phyloP scores from a whole-genome alignment of 805 yeast species.

The Monosporozyma aerobia region DNA sequence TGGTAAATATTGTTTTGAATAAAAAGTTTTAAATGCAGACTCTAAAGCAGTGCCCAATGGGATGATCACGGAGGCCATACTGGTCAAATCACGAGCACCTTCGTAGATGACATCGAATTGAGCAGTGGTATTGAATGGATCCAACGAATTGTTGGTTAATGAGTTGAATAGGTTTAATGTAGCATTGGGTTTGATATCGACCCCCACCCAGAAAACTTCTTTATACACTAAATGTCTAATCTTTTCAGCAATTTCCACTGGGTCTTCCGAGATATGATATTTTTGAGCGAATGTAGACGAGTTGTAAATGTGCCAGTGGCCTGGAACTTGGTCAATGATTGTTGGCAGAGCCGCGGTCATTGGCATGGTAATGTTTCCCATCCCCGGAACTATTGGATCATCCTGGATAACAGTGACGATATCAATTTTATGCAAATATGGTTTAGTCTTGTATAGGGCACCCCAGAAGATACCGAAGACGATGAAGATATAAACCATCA shows the following conservation, averaged over 20 bases:
- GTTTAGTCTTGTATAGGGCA: conserved; percentile 24
- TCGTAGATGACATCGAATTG: conserved; percentile 41
- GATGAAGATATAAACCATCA: conserved; percentile 15
- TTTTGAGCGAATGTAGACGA: conserved; percentile 18
- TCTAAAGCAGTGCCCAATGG: conserved; percentile 37
- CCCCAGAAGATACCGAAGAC: conserved; percentile 31
- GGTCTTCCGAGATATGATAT: conserved; percentile 4
- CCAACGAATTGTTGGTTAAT: conserved; percentile 11
- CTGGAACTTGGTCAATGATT: conserved; percentile 8
- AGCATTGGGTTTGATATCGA: conserved; percentile 45
- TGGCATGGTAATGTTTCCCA: background rate
- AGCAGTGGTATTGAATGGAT: conserved; percentile 14
- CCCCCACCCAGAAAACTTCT: conserved; percentile 54
- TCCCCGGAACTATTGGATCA: background rate
- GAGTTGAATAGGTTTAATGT: conserved; percentile 26
- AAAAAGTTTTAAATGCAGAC: conserved; percentile 2
- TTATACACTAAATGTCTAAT: conserved; percentile 39
- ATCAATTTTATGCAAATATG: conserved; percentile 7
- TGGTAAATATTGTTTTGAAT: conserved; percentile 6
- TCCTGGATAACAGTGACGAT: conserved; percentile 2
- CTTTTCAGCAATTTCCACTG: conserved; percentile 26
- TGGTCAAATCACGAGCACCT: conserved; percentile 53
- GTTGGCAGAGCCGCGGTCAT: background rate
- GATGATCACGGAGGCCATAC: conserved; percentile 36
- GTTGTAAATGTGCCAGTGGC: conserved; percentile 26